Base-by-base conservation (phyloP, 2,329 filamentous ascomycete species). In the Rhinocladiella similis region DNA sequence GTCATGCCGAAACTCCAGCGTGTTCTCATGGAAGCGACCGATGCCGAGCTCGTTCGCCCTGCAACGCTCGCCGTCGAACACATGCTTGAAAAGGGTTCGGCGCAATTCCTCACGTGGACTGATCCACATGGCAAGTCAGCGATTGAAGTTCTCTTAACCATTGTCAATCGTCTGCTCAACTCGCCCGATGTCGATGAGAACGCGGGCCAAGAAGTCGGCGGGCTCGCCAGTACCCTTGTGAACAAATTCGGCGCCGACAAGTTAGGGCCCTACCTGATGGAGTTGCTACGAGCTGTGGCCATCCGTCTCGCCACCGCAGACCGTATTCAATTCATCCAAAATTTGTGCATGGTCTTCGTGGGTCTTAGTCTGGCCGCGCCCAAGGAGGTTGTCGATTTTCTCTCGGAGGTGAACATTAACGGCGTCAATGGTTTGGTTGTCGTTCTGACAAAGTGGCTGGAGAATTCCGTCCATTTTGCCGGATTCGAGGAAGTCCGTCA, bases 401-500 rank as follows among this genome's bases (percentile, higher is more conserved):
- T 99, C 29, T 88, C 88, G 59, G 87, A 91, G 67, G 87, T 96
- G 60, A 83, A 91, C 65, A 89, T 97, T 63, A 84, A 85, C 47
- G 87, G 86, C 9, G 66, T 72, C 57, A 95, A 82, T 67, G 94
- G 92, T n/a, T 77, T 99, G 6, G 85, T 92, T 62, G 86, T 97
- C 20, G 94, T 99, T 3, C 77, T 97, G 63, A 83, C 86, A 73
- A 97, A 97, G 75, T 99, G 94, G 94, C 80, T 99, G 1, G 94
- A 97, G 76, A 96, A 97, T 73, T 96, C 91, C 3, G 84, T 96
- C 72, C 96, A 89, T 72, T 99, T 99, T 74, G 91, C 91, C n/a
- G 94, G 94, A 12, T 99, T 97, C 66, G 92, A 97, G 67, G 93
- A 97, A 72, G 97, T 97, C 66, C 85, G 92, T 65, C 91, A 97